Evolutionary conservation across 495 filamentous ascomycete genomes (phyloP), one percentile per base, ranked within the genome.

Genomic region (Tuber melanosporum): DNA sequence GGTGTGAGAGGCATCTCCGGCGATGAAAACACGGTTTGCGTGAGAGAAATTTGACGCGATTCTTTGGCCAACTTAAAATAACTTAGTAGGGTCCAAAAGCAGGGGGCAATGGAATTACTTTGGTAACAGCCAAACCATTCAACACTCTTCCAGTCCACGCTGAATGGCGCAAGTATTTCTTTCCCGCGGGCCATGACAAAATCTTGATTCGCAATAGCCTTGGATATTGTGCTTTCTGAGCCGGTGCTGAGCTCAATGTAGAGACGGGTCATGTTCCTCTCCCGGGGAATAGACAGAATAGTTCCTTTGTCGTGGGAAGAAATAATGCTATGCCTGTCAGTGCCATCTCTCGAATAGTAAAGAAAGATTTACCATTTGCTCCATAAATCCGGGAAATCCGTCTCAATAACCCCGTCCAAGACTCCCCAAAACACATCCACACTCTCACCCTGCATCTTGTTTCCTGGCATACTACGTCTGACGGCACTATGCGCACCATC

Each of bases 1-100:
- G 3, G 93, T 95, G 84, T 95, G 93, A 73, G 91, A 91, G 8
- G 93, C 92, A 83, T 95, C 93, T 22, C 93, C 93, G 6, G 91
- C 89, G 32, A 96, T 87, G 83, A 94, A 94, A 10, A 95, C 89
- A 15, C 92, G 85, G 80, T 90, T 86, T 71, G 90, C 89, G 46
- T 91, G 86, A 5, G 88, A 90, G 83, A 93, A 93, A 44, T 88
- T 87, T 9, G 87, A 88, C 15, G 90, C 87, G 46, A 95, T 90
- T 1, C 92, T 90, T 83, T 93, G 93, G 44, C 91, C 91, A 78
- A 94, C 78, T 80, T 19, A 36, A 9, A 26, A 32, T 32, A 26
- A 84, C 66, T 86, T 36, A 77, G 75, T 49, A 36, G 14, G 22
- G n/a, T 22, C 9, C 44, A 66, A 44, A 45, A 22, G 15, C 43